Evolutionary conservation across 768 basidiomycete genomes (phyloP).

Genomic region (Psilocybe subaeruginosa): DNA sequence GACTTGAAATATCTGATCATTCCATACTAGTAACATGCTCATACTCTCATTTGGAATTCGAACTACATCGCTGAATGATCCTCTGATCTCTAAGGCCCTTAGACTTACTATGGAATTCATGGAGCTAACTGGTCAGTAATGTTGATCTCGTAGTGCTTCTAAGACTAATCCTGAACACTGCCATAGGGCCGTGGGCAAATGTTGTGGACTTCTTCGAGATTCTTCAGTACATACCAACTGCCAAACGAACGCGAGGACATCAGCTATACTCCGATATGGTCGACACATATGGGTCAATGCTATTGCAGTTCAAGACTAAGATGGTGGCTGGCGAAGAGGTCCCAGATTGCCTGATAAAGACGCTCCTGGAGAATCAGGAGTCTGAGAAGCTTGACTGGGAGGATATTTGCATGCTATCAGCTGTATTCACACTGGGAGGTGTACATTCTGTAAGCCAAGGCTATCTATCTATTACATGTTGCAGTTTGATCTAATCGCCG

Average conservation of each 20-base stretch:
- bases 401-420: slow-evolving; percentile 41
- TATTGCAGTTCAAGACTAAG: slow-evolving; percentile 34
- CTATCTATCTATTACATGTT: not conserved
- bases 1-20: not conserved
- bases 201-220: slow-evolving; percentile 44
- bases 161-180: slow-evolving; percentile 21
- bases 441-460: slow-evolving; percentile 37
- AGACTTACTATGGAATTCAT: slow-evolving; percentile 45
- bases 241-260: slow-evolving; percentile 35
- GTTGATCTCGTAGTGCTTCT: not conserved
- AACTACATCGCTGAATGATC: slow-evolving; percentile 37
- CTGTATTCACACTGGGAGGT: slow-evolving; percentile 46
- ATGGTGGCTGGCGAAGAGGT: slow-evolving; percentile 38
- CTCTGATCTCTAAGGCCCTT: slow-evolving; percentile 37
- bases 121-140: slow-evolving; percentile 27
- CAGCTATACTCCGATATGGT: slow-evolving; percentile 40
- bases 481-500: no score
- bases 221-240: slow-evolving; percentile 43
- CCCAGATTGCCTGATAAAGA: slow-evolving; percentile 46
- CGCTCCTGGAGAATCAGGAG: slow-evolving; percentile 33
- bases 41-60: slow-evolving; percentile 43
- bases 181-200: slow-evolving; percentile 46
- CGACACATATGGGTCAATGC: slow-evolving; percentile 38
- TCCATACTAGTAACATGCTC: slow-evolving; percentile 43
- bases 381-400: slow-evolving; percentile 38